Base-by-base conservation (phyloP, 345 rosid species). In the Gossypium mustelinum region DNA sequence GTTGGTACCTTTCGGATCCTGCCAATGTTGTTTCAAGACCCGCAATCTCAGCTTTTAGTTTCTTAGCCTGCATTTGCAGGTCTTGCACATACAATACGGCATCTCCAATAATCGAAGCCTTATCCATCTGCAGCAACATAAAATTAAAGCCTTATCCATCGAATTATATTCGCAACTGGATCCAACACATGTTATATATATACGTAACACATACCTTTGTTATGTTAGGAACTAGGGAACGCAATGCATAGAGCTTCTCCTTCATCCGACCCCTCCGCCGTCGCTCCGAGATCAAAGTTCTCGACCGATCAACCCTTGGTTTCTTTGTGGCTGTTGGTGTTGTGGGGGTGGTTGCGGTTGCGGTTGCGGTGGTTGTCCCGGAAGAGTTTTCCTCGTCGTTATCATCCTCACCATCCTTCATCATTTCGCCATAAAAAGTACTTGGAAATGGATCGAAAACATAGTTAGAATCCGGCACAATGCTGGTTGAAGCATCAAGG, bases 21-120 rank as follows among this genome's bases (percentile, higher is more conserved):
- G 67, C 72, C 61, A 89, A 70, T 43, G 89, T 86, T 44, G 90
- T 85, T 84, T 92, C 94, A 7, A 94, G 94, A 17, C 79, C 79
- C 5, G 86, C 82, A 22, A 92, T 89, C 73, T 94, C 97, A 17
- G 87, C 74, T 82, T 89, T 90, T 22, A 94, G 88, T 80, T 84
- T 88, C 82, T 83, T 86, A 18, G 92, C 93, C 79, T 85, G 87
- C 81, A 70, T 75, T 72, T 94, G 97, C 51, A 94, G 79, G 24
- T 90, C 89, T 87, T 92, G 94, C 75, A 92, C 87, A 77, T 92
- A 88, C 50, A 79, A 60, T 47, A 88, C 91, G 0, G 97, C 97
- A 65, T 92, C 98, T 76, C 97, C 98, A 17, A 90, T 85, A 22
- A 94, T 92, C 1, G 97, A 92, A n/a, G 97, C 97, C 87, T 94